phyloP scores from a whole-genome alignment of 177 flowering plant species.

The Vitis hybrid region DNA sequence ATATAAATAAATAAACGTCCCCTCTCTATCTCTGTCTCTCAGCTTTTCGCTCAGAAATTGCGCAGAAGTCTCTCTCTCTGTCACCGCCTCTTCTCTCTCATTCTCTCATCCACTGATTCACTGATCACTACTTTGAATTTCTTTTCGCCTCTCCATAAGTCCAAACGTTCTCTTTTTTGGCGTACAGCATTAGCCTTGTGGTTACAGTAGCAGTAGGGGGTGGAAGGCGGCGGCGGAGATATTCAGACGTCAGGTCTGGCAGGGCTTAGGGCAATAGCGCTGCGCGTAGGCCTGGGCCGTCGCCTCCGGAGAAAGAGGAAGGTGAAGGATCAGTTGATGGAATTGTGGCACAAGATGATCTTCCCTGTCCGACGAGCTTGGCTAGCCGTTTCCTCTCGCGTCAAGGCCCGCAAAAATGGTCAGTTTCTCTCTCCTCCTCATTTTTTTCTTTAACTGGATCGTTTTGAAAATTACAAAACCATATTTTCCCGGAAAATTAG shows the following conservation, averaged over 20 bases:
- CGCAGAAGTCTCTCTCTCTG: too few species aligned
- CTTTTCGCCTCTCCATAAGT: too few species aligned
- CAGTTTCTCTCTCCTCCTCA: not conserved
- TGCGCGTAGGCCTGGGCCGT: slow-evolving; percentile 17
- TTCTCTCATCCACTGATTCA: too few species aligned
- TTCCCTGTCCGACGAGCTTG: slow-evolving; percentile 57
- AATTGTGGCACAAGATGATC: slow-evolving; percentile 49
- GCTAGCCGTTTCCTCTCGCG: slow-evolving; percentile 46
- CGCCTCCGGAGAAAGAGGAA: slow-evolving; percentile 16
- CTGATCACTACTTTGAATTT: too few species aligned
- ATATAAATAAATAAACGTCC: not conserved
- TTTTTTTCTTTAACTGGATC: not conserved
- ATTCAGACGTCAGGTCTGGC: slow-evolving; percentile 29
- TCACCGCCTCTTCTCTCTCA: too few species aligned
- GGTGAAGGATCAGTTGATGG: slow-evolving; percentile 41
- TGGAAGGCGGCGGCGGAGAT: not conserved
- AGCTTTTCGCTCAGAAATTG: slow-evolving; percentile 5
- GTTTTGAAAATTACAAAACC: not conserved
- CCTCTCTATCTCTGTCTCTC: slow-evolving; percentile 6
- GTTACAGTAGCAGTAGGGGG: too few species aligned
- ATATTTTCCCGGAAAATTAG: too few species aligned
- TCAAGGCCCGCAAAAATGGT: slow-evolving; percentile 49
- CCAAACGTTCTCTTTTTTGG: too few species aligned
- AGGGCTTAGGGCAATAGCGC: slow-evolving; percentile 25
- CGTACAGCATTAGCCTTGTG: too few species aligned